Evolutionary conservation across 306 rosid genomes (phyloP), one percentile per base, ranked within the genome.

Genomic region (Benincasa hispida): DNA sequence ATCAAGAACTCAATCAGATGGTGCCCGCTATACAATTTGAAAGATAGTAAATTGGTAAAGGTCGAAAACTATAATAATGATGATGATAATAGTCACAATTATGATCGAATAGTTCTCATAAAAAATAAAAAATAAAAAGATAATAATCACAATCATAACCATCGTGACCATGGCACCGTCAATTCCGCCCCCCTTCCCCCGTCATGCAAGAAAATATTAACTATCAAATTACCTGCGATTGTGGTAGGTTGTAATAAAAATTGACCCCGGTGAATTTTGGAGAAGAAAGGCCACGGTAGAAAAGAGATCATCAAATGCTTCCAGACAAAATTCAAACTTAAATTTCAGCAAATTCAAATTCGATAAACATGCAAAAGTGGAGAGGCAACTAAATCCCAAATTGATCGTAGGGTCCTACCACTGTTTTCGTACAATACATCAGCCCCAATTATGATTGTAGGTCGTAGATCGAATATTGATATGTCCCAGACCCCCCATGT

Each of bases 401-500:
- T 69, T 27, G 18, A 47, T 82, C 86, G 78, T 84, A 91, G 89
- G 12, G 51, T 76, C 87, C 78, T 84, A 93, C 98, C 96, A 5
- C 76, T 80, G 24, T 91, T 84, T 79, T 93, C 97, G 75, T 93
- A 90, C 72, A 91, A 82, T 12, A 93, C 97, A 83, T 91, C 96
- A 27, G 96, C 97, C 65, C 97, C 98, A 60, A 93, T 84, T 81
- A 93, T 88, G 77, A 90, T 76, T 72, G 86, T 87, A 14, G 97
- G 91, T 18, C 70, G 83, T 82, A 91, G 90, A 81, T 79, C 83
- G 82, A 91, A 86, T 35, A 89, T 65, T 62, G 92, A 86, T 45
- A 81, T 81, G 87, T 91, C 94, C 98, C 96, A 93, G 77, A 89
- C 88, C 80, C 96, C 96, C 97, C 97, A 91, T 12, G 92, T 88